These are phyloP conservation scores for Xylaria curta DNA, from an alignment of 495 filamentous ascomycete species.

Conservation along the genomic window DNA sequence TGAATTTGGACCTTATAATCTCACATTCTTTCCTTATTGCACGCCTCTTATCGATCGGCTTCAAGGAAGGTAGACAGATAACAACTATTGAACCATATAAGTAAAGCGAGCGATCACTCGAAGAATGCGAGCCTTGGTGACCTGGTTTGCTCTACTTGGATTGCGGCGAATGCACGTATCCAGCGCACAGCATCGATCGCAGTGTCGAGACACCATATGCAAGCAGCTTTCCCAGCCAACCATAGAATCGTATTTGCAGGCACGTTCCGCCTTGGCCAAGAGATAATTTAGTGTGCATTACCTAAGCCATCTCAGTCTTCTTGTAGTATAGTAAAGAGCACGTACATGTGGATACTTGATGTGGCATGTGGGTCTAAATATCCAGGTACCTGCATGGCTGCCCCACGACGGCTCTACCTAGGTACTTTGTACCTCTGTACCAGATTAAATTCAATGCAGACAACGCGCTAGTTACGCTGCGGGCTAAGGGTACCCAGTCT, in stretches of 20 bases:
- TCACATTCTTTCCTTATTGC: neutral
- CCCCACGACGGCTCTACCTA: neutral
- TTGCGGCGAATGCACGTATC: slow-evolving; percentile 28
- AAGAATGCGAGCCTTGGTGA: slow-evolving; percentile 5
- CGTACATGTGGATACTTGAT: neutral
- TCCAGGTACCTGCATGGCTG: neutral
- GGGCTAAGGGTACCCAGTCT: slow-evolving; percentile 2
- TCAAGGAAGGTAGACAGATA: neutral
- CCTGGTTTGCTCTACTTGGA: slow-evolving; percentile 19
- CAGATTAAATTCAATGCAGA: neutral
- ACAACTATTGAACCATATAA: neutral
- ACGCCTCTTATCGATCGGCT: neutral
- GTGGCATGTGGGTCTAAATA: neutral
- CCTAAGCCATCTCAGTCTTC: neutral
- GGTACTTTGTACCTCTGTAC: neutral
- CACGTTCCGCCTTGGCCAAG: neutral
- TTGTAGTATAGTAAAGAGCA: too few relatives aligned
- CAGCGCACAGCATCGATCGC: slow-evolving; percentile 21
- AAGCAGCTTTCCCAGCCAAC: slow-evolving; percentile 16
- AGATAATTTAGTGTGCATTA: neutral
- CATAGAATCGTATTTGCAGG: neutral
- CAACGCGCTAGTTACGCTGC: neutral
- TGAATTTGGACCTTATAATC: neutral
- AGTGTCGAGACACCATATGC: slow-evolving; percentile 19
- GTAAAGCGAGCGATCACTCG: neutral